Percentiles rank a stretch among this genome's conserved stretches.
Conservation (phyloP, 1,139 yeast species). For the Wickerhamomyces sp. region DNA sequence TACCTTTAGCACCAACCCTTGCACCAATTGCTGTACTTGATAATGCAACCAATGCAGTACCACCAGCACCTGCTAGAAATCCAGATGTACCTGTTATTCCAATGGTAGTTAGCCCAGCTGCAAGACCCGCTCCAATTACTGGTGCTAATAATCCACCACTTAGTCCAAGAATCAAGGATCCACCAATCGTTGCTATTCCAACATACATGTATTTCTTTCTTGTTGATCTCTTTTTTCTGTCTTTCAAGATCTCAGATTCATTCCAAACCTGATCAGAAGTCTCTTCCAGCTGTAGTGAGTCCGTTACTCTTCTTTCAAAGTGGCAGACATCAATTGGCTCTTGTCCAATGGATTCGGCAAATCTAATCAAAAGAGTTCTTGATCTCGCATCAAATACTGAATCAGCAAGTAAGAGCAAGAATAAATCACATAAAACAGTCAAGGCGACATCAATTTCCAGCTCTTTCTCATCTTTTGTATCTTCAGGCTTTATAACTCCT, state of each 20-base stretch:
- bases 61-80: conserved; percentile 94
- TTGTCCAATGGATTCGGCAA: conserved; percentile 60
- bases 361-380: conserved; percentile 62
- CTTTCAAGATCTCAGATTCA: conserved; percentile 66
- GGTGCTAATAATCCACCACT: conserved; percentile 97
- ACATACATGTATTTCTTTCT: conserved; percentile 76
- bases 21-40: conserved; percentile 93
- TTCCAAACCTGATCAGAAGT: conserved; percentile 68
- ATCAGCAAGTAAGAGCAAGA: conserved; percentile 72
- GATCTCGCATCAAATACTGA: conserved; percentile 90
- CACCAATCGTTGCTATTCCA: conserved; percentile 96
- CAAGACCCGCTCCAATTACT: conserved; percentile 96
- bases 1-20: conserved; percentile 79
- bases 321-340: conserved; percentile 66
- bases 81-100: conserved; percentile 92
- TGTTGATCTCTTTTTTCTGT: conserved; percentile 59
- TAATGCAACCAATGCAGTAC: conserved; percentile 89
- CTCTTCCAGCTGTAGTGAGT: conserved; percentile 83
- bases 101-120: conserved; percentile 93
- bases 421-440: conserved; percentile 90
- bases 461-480: conserved; percentile 30
- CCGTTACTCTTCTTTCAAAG: conserved; percentile 87
- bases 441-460: conserved; percentile 78
- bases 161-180: conserved; percentile 87
- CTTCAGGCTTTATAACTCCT: conserved; percentile 30